phyloP scores from a whole-genome alignment of 2,329 filamentous ascomycete genomes.

The Neofusicoccum sp. region DNA sequence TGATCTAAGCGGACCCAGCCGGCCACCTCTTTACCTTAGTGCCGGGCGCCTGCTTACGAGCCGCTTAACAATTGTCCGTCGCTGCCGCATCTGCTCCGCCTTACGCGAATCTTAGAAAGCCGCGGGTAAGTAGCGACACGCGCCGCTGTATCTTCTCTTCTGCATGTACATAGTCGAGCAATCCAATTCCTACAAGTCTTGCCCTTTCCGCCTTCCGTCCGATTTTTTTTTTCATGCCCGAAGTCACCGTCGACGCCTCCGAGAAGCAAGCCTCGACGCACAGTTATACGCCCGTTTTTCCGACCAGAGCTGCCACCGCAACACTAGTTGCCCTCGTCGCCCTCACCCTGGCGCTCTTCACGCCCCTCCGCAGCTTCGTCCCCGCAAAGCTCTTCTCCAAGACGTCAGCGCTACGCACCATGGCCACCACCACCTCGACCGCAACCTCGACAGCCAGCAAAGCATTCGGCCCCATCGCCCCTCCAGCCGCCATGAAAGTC shows the following conservation, averaged over 20 bases:
- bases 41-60: neutral
- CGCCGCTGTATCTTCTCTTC: neutral
- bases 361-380: slow-evolving; percentile 40
- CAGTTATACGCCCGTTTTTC: too few species aligned
- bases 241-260: neutral
- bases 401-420: slow-evolving; percentile 35
- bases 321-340: slow-evolving; percentile 40
- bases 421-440: slow-evolving; percentile 39
- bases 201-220: neutral
- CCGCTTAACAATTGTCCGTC: neutral
- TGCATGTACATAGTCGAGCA: neutral
- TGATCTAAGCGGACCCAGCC: neutral
- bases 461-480: slow-evolving; percentile 3
- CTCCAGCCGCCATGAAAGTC: slow-evolving; percentile 59
- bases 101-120: slow-evolving; percentile 9
- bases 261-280: neutral
- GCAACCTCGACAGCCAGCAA: slow-evolving; percentile 25
- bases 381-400: slow-evolving; percentile 36
- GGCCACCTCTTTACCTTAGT: neutral
- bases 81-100: too few species aligned
- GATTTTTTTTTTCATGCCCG: neutral
- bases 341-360: slow-evolving; percentile 50
- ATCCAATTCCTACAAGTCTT: neutral
- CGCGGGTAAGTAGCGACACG: neutral
- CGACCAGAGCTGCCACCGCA: slow-evolving; percentile 22